phyloP scores from a whole-genome alignment of 2,329 filamentous ascomycete genomes.

The Aspergillus sp. region DNA sequence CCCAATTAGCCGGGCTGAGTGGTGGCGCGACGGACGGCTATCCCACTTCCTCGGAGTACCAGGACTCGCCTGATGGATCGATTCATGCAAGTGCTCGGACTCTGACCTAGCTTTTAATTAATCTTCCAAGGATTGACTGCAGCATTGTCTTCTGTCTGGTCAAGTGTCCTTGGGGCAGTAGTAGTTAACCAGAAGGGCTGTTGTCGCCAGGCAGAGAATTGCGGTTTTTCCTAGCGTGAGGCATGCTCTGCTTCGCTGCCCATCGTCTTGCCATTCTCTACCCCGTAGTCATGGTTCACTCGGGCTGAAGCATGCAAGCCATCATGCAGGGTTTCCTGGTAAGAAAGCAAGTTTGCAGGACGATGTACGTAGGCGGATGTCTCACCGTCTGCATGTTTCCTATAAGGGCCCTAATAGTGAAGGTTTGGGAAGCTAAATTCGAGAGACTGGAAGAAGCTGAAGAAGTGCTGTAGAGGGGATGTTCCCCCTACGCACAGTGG shows the following conservation, averaged over 20 bases:
- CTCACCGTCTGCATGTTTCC: constrained; percentile 8
- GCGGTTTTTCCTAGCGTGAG: constrained; percentile 6
- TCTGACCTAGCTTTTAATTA: background rate
- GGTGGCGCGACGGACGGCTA: background rate
- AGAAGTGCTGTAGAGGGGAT: constrained; percentile 11
- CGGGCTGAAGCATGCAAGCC: constrained; percentile 16
- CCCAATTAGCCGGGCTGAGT: background rate
- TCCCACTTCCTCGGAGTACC: background rate
- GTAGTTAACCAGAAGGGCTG: background rate
- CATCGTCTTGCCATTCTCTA: background rate
- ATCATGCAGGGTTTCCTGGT: constrained; percentile 19
- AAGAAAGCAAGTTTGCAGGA: constrained; percentile 8
- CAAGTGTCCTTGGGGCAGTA: background rate
- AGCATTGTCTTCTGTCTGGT: background rate
- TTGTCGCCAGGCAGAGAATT: background rate
- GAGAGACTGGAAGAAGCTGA: background rate
- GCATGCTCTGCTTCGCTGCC: background rate
- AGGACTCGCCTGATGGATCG: constrained; percentile 12
- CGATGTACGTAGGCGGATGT: constrained; percentile 4
- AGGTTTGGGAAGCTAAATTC: background rate
- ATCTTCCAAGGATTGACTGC: background rate
- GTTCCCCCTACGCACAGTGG: background rate
- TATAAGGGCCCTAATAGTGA: background rate
- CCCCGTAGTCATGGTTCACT: constrained; percentile 11
- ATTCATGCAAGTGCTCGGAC: constrained; percentile 13